Conservation (phyloP, 768 basidiomycete species). For the Phaeotremella fagi region DNA sequence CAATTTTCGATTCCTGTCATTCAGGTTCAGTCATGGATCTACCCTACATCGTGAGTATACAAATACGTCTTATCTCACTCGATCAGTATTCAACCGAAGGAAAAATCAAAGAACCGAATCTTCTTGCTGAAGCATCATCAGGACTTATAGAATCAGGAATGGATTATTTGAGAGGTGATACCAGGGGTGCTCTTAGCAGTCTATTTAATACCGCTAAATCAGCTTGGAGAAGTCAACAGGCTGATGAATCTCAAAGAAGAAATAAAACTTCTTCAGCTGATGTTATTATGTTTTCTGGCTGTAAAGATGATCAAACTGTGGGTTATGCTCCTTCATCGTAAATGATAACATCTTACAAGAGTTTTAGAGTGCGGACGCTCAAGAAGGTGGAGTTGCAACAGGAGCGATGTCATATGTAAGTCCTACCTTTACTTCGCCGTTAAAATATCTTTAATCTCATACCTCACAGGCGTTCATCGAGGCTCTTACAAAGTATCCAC, state of each 20-base stretch:
- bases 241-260: conserved; percentile 57
- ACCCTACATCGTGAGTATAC: conserved; percentile 42
- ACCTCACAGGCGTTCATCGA: conserved; percentile 48
- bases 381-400: conserved; percentile 52
- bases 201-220: conserved; percentile 66
- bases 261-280: conserved; percentile 75
- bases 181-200: conserved; percentile 18
- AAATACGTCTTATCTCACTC: neutral
- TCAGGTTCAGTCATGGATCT: conserved; percentile 57
- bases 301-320: conserved; percentile 51
- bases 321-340: neutral
- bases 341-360: neutral
- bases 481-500: conserved; percentile 48
- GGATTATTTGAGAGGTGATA: conserved; percentile 54
- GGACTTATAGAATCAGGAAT: conserved; percentile 69
- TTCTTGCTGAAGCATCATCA: conserved; percentile 76
- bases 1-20: conserved; percentile 49
- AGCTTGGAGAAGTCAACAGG: conserved; percentile 60
- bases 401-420: conserved; percentile 52
- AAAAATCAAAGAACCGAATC: conserved; percentile 87
- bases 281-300: conserved; percentile 54
- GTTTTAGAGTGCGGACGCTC: conserved; percentile 49
- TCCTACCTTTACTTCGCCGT: no score
- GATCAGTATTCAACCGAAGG: conserved; percentile 80
- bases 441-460: no score